Evolutionary conservation across 1,139 yeast species (phyloP).

Genomic region (Zygosaccharomyces sapae): DNA sequence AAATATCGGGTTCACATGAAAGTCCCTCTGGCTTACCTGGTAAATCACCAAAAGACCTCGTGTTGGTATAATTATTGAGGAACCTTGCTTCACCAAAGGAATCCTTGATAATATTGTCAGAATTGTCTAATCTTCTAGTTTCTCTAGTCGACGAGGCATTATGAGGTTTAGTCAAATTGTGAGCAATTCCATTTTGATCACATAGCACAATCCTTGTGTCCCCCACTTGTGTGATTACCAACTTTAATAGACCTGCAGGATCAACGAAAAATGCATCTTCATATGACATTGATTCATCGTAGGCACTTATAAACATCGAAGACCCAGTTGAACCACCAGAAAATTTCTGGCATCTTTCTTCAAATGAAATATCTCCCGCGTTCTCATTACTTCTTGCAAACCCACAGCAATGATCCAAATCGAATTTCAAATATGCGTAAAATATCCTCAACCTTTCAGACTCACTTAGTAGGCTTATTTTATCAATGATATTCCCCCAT

Average conservation of each 20-base stretch:
- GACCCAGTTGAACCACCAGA: constrained; percentile 83
- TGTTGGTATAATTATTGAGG: constrained; percentile 73
- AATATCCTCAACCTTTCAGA: constrained; percentile 49
- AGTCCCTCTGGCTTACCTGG: constrained; percentile 78
- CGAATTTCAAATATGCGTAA: constrained; percentile 58
- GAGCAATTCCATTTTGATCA: constrained; percentile 72
- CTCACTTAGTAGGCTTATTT: constrained; percentile 33
- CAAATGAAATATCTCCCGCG: constrained; percentile 19
- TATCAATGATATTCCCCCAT: constrained; percentile 36
- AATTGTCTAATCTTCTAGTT: constrained; percentile 63
- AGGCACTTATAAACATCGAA: constrained; percentile 51
- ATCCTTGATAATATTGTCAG: constrained; percentile 57
- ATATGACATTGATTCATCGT: constrained; percentile 26
- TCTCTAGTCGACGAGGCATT: constrained; percentile 86
- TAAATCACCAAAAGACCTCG: constrained; percentile 89
- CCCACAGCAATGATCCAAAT: constrained; percentile 43
- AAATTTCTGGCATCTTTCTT: constrained; percentile 34
- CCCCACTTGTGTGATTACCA: constrained; percentile 89
- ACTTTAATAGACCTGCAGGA: constrained; percentile 59
- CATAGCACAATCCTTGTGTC: constrained; percentile 87
- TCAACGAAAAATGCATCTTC: constrained; percentile 58
- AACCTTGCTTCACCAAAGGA: constrained; percentile 92
- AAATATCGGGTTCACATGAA: constrained; percentile 86
- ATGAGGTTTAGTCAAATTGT: constrained; percentile 71
- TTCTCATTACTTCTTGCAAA: constrained; percentile 13